Evolutionary conservation across 148 eudicot genomes (phyloP).

Genomic region (Heliamphora exappendiculata): DNA sequence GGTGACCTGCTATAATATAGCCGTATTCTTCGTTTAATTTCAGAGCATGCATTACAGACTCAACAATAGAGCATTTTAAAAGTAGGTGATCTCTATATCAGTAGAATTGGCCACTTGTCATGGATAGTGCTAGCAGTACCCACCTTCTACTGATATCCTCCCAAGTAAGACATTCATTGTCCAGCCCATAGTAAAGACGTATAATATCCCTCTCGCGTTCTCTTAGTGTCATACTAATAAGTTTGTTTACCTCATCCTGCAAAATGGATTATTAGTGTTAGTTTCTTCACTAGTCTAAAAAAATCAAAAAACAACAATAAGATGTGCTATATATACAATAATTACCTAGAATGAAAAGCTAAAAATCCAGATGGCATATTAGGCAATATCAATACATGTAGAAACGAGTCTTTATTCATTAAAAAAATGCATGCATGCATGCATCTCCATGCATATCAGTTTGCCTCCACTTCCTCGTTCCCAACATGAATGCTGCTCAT

Average conservation of each 20-base stretch:
- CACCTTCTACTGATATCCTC: constrained; percentile 96
- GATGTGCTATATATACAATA: not conserved
- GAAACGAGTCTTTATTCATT: not conserved
- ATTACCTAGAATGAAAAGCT: not conserved
- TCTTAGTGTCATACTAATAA: constrained; percentile 49
- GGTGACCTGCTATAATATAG: not conserved
- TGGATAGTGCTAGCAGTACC: constrained; percentile 11
- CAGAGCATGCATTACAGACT: not conserved
- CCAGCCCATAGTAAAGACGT: constrained; percentile 82
- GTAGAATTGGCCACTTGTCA: not conserved
- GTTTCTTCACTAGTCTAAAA: not conserved
- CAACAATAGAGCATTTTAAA: not conserved
- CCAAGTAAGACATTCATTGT: constrained; percentile 85
- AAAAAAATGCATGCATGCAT: not conserved
- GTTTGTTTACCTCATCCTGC: constrained; percentile 84
- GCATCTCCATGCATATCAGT: not conserved
- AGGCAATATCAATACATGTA: not conserved
- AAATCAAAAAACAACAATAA: not conserved
- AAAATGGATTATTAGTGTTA: constrained; percentile 13
- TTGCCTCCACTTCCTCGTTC: not conserved
- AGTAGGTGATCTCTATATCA: not conserved
- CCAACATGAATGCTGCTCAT: not conserved
- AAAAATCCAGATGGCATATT: not conserved
- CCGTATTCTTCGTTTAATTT: not conserved
- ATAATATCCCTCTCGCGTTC: constrained; percentile 74